Evolutionary conservation across 2,329 filamentous ascomycete species (phyloP).

Genomic region (Exophiala viscosa): DNA sequence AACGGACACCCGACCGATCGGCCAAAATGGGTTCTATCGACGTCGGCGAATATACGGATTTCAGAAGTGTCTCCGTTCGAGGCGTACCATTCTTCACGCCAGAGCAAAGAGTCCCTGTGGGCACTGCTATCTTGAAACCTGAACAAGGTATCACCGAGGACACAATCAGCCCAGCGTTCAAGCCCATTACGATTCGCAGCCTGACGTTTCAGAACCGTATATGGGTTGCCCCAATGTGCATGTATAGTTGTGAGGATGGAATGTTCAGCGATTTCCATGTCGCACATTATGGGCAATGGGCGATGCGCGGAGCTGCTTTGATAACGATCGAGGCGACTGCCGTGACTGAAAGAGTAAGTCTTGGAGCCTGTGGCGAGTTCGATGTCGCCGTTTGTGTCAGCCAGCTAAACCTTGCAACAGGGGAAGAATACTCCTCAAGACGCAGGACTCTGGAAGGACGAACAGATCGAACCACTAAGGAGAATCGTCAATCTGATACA

Average conservation of each 20-base stretch:
- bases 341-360: conserved; percentile 6
- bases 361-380: not conserved
- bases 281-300: conserved; percentile 39
- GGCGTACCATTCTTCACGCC: not conserved
- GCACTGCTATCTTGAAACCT: not conserved
- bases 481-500: conserved; percentile 33
- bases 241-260: conserved; percentile 41
- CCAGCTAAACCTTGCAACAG: conserved; percentile 26
- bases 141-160: not conserved
- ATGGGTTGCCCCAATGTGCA: conserved; percentile 56
- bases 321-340: conserved; percentile 32
- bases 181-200: conserved; percentile 51
- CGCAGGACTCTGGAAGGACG: conserved; percentile 31
- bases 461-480: conserved; percentile 31
- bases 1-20: too few relatives aligned
- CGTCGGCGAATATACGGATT: not conserved
- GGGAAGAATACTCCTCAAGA: conserved; percentile 38
- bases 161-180: not conserved
- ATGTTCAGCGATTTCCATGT: conserved; percentile 42
- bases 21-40: not conserved
- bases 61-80: not conserved
- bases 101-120: not conserved
- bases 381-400: not conserved
- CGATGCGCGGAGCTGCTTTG: conserved; percentile 35
- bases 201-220: conserved; percentile 55